Percentiles rank a stretch among this genome's conserved stretches.
Evolutionary conservation across 2,329 filamentous ascomycete genomes (phyloP).

Genomic region (Alternaria sp.): DNA sequence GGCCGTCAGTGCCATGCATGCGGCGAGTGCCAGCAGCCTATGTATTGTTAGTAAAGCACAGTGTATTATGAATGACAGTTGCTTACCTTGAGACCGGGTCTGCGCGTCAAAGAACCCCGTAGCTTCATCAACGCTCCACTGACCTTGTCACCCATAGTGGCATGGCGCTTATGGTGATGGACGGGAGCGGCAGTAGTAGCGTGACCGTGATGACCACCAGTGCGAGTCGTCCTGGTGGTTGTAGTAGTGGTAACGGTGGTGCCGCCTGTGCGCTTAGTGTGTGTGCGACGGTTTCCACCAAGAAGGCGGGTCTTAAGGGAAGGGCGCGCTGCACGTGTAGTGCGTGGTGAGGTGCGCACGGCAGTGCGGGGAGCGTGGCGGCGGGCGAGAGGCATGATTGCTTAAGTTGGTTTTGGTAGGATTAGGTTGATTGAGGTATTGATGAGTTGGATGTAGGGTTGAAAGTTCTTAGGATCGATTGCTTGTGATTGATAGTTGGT

Average conservation of each 20-base stretch:
- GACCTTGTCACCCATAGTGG: slow-evolving; percentile 78
- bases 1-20: slow-evolving; percentile 78
- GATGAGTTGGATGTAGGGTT: background rate
- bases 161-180: slow-evolving; percentile 72
- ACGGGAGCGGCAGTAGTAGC: slow-evolving; percentile 30
- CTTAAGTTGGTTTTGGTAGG: background rate
- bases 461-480: background rate
- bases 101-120: slow-evolving; percentile 72
- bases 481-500: background rate
- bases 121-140: slow-evolving; percentile 78
- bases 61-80: background rate
- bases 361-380: slow-evolving; percentile 31
- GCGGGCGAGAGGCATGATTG: slow-evolving; percentile 42
- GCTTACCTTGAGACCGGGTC: slow-evolving; percentile 73
- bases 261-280: slow-evolving; percentile 43
- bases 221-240: slow-evolving; percentile 54
- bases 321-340: slow-evolving; percentile 50
- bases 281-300: slow-evolving; percentile 48
- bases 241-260: slow-evolving; percentile 49
- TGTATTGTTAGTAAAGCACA: slow-evolving; percentile 8
- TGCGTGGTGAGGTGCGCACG: slow-evolving; percentile 34
- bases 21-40: slow-evolving; percentile 76
- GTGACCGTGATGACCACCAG: slow-evolving; percentile 47
- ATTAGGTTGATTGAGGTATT: slow-evolving; percentile 6
- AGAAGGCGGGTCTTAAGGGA: slow-evolving; percentile 64